Evolutionary conservation across 2,329 filamentous ascomycete genomes (phyloP).

Genomic region (Aspergillus costaricaensis): DNA sequence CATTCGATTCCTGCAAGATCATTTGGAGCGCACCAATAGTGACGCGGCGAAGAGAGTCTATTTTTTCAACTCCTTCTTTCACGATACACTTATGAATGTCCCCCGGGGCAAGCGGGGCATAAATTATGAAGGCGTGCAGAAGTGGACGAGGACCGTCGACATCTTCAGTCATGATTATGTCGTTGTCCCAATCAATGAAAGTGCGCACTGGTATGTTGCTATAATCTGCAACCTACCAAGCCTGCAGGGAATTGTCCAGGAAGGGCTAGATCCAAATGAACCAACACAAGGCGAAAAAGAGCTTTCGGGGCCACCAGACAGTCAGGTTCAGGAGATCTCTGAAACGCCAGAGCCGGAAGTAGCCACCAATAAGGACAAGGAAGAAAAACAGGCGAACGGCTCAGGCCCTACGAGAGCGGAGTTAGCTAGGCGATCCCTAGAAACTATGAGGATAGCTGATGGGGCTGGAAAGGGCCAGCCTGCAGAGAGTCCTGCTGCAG

Average conservation of each 20-base stretch:
- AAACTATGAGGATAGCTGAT: constrained; percentile 33
- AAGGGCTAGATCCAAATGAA: constrained; percentile 8
- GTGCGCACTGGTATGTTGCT: constrained; percentile 87
- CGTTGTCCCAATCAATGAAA: constrained; percentile 87
- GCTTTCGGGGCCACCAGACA: constrained; percentile 15
- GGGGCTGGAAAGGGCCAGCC: constrained; percentile 5
- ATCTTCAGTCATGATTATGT: constrained; percentile 85
- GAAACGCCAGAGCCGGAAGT: constrained; percentile 28
- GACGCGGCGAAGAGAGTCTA: constrained; percentile 68
- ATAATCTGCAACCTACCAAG: constrained; percentile 87
- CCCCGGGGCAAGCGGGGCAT: constrained; percentile 58
- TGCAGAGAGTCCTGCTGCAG: constrained; percentile 12
- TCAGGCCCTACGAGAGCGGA: constrained; percentile 26
- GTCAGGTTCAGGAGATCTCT: constrained; percentile 29
- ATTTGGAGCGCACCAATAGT: constrained; percentile 57
- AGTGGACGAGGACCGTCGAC: constrained; percentile 85
- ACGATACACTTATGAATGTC: constrained; percentile 68
- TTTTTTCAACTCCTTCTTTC: constrained; percentile 94
- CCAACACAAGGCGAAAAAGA: constrained; percentile 11
- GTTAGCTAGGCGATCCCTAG: constrained; percentile 27
- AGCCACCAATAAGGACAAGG: not conserved
- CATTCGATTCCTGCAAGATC: constrained; percentile 69
- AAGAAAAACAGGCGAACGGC: not conserved
- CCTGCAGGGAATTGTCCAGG: constrained; percentile 45
- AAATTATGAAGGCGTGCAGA: constrained; percentile 81